Conservation (phyloP, 1,139 yeast species). For the Lodderomyces beijingensis region DNA sequence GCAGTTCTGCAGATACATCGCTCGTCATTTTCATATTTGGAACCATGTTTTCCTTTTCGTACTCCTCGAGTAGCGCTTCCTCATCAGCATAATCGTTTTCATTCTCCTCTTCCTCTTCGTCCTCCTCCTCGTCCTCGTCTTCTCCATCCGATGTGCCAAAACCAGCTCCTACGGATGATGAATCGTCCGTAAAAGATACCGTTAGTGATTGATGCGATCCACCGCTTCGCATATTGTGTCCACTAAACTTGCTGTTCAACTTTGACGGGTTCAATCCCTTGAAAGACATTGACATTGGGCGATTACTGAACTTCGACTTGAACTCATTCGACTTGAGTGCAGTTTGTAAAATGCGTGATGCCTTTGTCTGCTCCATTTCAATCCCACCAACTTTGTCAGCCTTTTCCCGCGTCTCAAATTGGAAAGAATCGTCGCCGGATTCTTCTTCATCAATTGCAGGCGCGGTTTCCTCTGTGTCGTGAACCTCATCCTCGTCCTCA, state of each 20-base stretch:
- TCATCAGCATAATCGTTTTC: constrained; percentile 4
- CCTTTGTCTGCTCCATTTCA: constrained; percentile 8
- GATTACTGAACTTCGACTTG: constrained; percentile 17
- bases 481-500: constrained; percentile 1
- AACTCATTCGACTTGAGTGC: constrained; percentile 15
- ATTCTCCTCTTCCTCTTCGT: constrained; percentile 8
- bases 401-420: constrained; percentile 1
- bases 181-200: constrained; percentile 32
- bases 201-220: constrained; percentile 45
- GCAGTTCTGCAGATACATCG: background rate
- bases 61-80: constrained; percentile 5
- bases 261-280: constrained; percentile 60
- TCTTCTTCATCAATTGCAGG: background rate
- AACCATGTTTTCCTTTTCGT: constrained; percentile 8
- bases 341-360: constrained; percentile 23
- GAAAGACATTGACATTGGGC: constrained; percentile 68
- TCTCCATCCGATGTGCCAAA: constrained; percentile 28
- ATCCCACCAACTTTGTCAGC: too few relatives aligned
- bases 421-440: background rate
- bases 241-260: constrained; percentile 35
- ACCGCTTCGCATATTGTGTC: constrained; percentile 27
- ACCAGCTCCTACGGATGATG: constrained; percentile 25
- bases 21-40: constrained; percentile 1
- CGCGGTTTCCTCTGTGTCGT: constrained; percentile 1
- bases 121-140: constrained; percentile 20